A percentile compares a stretch with the other conserved stretches of the same genome.
Evolutionary conservation across 2,329 filamentous ascomycete genomes (phyloP).

Genomic region (Myriangium duriaei): DNA sequence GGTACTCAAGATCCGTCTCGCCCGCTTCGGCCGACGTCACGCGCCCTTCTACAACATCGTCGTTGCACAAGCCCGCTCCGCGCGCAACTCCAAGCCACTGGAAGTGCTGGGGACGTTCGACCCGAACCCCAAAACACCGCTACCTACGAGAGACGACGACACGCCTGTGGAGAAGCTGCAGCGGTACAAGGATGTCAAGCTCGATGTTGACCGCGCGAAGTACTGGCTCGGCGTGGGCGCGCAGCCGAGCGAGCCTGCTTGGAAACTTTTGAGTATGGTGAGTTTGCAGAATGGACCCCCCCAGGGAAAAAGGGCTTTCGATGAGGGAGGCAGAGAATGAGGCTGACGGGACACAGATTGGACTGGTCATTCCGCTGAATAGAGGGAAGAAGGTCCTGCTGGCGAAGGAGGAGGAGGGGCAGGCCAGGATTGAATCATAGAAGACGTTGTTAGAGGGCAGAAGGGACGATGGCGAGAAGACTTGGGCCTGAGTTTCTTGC

Average conservation of each 20-base stretch:
- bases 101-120: slow-evolving; percentile 71
- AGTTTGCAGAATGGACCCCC: slow-evolving; percentile 14
- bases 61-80: slow-evolving; percentile 79
- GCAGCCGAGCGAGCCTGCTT: slow-evolving; percentile 81
- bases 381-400: slow-evolving; percentile 7
- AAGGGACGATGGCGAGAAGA: too few relatives aligned
- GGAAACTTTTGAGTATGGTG: slow-evolving; percentile 77
- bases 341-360: slow-evolving; percentile 21
- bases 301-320: not conserved
- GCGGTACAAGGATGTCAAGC: slow-evolving; percentile 79
- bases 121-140: slow-evolving; percentile 39
- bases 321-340: slow-evolving; percentile 3
- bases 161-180: slow-evolving; percentile 41
- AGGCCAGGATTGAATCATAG: not conserved
- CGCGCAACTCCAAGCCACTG: slow-evolving; percentile 75
- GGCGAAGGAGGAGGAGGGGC: not conserved
- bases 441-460: too few relatives aligned
- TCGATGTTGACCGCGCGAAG: slow-evolving; percentile 67
- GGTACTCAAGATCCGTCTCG: slow-evolving; percentile 88
- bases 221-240: slow-evolving; percentile 98
- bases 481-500: too few relatives aligned
- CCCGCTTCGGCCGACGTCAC: slow-evolving; percentile 82
- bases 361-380: slow-evolving; percentile 30
- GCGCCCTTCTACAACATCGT: slow-evolving; percentile 97
- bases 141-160: slow-evolving; percentile 6